Evolutionary conservation across 2,329 filamentous ascomycete species (phyloP).

Genomic region (Huntiella abstrusa): DNA sequence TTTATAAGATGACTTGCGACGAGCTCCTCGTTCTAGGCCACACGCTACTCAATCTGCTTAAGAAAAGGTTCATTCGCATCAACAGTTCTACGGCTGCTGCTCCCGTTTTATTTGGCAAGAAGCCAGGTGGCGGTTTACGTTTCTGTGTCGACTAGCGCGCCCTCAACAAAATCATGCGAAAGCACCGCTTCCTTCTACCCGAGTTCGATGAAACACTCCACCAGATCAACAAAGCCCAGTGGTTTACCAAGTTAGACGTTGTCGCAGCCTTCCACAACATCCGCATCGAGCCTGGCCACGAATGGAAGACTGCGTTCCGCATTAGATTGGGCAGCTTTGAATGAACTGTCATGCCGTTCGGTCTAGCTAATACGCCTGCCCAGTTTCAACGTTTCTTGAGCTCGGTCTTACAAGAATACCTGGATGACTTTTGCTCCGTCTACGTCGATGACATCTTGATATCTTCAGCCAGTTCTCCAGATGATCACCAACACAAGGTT

Average conservation of each 20-base stretch:
- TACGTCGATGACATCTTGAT: background rate
- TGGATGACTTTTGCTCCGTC: background rate
- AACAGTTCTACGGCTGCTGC: background rate
- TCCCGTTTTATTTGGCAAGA: conserved; percentile 18
- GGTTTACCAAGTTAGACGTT: conserved; percentile 18
- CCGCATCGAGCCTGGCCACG: background rate
- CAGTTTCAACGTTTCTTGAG: background rate
- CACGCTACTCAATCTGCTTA: background rate
- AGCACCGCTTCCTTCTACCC: conserved; percentile 18
- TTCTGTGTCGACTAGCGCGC: conserved; percentile 20
- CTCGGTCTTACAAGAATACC: no score
- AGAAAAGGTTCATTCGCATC: background rate
- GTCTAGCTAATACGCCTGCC: background rate
- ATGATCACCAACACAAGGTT: no score
- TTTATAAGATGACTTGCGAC: background rate
- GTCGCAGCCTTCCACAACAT: conserved; percentile 12
- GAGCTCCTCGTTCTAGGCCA: background rate
- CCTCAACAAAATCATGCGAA: conserved; percentile 19
- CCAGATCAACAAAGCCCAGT: conserved; percentile 13
- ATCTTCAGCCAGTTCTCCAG: background rate
- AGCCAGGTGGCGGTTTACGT: conserved; percentile 15
- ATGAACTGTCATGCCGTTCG: background rate
- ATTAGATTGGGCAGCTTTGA: background rate
- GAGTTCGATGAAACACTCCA: conserved; percentile 18
- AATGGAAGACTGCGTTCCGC: background rate